Conservation (phyloP, 2,329 filamentous ascomycete genomes). For the Botryotinia calthae region DNA sequence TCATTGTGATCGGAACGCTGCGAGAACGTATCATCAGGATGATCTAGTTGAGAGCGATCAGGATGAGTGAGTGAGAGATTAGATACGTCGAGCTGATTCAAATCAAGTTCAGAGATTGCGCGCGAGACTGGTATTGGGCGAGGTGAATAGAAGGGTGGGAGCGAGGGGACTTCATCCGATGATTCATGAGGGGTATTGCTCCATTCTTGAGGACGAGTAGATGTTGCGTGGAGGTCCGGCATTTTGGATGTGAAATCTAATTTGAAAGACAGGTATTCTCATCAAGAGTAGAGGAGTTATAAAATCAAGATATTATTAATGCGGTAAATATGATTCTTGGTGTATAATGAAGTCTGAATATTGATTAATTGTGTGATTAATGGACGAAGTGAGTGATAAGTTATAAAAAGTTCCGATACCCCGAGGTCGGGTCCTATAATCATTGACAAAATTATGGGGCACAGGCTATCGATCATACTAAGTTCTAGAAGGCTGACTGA, state of each 20-base stretch:
- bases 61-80: constrained; percentile 22
- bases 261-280: background rate
- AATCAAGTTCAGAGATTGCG: constrained; percentile 38
- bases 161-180: constrained; percentile 31
- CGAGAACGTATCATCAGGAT: constrained; percentile 12
- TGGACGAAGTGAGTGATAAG: background rate
- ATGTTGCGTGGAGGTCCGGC: constrained; percentile 24
- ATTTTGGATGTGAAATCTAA: constrained; percentile 15
- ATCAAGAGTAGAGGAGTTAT: background rate
- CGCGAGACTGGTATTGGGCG: constrained; percentile 39
- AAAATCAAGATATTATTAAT: background rate
- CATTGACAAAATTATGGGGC: constrained; percentile 2
- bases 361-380: background rate
- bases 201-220: constrained; percentile 22
- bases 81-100: constrained; percentile 29
- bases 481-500: background rate
- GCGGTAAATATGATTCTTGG: background rate
- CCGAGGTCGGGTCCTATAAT: constrained; percentile 10
- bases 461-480: background rate
- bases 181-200: constrained; percentile 24
- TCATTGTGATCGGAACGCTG: constrained; percentile 16
- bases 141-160: constrained; percentile 40
- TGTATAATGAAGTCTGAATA: background rate
- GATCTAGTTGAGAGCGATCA: constrained; percentile 20
- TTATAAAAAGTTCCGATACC: background rate